A percentile compares a stretch with the other conserved stretches of the same genome.
phyloP scores from a whole-genome alignment of 768 basidiomycete genomes.

The Crucibulum laeve region DNA sequence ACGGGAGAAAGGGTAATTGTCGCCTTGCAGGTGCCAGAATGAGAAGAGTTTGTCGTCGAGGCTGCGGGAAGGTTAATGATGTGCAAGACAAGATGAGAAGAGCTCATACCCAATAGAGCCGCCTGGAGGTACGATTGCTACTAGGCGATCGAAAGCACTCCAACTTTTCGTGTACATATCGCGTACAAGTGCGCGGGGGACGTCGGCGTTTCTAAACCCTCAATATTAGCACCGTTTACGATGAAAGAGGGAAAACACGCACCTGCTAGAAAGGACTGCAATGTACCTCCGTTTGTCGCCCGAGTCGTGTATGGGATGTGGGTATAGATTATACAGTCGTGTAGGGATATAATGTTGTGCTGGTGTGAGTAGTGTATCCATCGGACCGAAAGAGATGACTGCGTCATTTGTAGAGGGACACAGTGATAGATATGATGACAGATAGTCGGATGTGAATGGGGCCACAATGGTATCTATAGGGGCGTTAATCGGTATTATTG shows the following conservation, averaged over 20 bases:
- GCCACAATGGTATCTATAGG: constrained; percentile 62
- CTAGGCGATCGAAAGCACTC: constrained; percentile 86
- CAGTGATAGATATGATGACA: constrained; percentile 75
- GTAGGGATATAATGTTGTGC: constrained; percentile 74
- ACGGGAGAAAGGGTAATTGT: constrained; percentile 69
- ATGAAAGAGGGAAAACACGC: constrained; percentile 8
- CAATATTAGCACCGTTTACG: neutral
- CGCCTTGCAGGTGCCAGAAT: constrained; percentile 83
- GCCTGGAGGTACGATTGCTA: constrained; percentile 87
- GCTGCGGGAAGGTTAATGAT: constrained; percentile 28
- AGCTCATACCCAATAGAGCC: constrained; percentile 76
- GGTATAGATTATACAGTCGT: constrained; percentile 68
- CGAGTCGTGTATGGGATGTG: constrained; percentile 78
- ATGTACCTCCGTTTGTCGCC: constrained; percentile 74
- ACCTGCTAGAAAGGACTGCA: constrained; percentile 69
- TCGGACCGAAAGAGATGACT: constrained; percentile 76
- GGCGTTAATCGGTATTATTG: neutral
- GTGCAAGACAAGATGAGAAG: constrained; percentile 3
- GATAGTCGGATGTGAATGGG: constrained; percentile 73
- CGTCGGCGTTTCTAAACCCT: constrained; percentile 67
- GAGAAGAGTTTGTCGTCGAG: constrained; percentile 90
- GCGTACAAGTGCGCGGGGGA: constrained; percentile 77
- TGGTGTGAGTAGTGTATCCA: constrained; percentile 73
- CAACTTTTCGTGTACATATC: constrained; percentile 93
- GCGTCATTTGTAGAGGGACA: constrained; percentile 70